phyloP scores from a whole-genome alignment of 2,329 filamentous ascomycete genomes.

The Penicillium hordei region DNA sequence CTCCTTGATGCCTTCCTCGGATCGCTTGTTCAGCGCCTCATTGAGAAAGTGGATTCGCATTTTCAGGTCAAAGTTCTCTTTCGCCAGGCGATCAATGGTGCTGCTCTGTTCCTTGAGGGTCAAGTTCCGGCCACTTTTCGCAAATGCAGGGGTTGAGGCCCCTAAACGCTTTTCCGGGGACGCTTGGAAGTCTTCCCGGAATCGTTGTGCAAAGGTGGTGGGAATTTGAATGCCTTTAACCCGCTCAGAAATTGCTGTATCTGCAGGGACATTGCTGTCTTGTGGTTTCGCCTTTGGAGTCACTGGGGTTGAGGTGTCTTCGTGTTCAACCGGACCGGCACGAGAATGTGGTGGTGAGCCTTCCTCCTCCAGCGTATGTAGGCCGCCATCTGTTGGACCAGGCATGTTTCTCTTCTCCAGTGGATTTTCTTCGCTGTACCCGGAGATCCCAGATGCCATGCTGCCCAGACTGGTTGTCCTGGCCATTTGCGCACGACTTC shows the following conservation, averaged over 20 bases:
- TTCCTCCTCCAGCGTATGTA: slow-evolving; percentile 62
- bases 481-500: slow-evolving; percentile 54
- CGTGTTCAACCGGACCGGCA: slow-evolving; percentile 39
- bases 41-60: slow-evolving; percentile 97
- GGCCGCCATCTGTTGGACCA: slow-evolving; percentile 45
- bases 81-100: slow-evolving; percentile 92
- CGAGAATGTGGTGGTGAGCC: slow-evolving; percentile 36
- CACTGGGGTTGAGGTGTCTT: slow-evolving; percentile 56
- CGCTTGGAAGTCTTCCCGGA: slow-evolving; percentile 67
- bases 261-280: slow-evolving; percentile 67
- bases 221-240: slow-evolving; percentile 89
- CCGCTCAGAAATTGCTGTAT: slow-evolving; percentile 84
- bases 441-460: slow-evolving; percentile 72
- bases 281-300: slow-evolving; percentile 68
- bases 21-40: slow-evolving; percentile 86
- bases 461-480: slow-evolving; percentile 85
- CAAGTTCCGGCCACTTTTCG: slow-evolving; percentile 66
- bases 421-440: slow-evolving; percentile 51
- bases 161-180: slow-evolving; percentile 60
- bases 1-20: slow-evolving; percentile 94
- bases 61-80: slow-evolving; percentile 97
- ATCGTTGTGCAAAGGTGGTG: slow-evolving; percentile 82
- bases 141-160: slow-evolving; percentile 51
- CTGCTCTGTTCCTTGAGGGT: slow-evolving; percentile 97
- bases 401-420: slow-evolving; percentile 46